Conservation (phyloP, 345 rosid species). For the Brassica nigra region DNA sequence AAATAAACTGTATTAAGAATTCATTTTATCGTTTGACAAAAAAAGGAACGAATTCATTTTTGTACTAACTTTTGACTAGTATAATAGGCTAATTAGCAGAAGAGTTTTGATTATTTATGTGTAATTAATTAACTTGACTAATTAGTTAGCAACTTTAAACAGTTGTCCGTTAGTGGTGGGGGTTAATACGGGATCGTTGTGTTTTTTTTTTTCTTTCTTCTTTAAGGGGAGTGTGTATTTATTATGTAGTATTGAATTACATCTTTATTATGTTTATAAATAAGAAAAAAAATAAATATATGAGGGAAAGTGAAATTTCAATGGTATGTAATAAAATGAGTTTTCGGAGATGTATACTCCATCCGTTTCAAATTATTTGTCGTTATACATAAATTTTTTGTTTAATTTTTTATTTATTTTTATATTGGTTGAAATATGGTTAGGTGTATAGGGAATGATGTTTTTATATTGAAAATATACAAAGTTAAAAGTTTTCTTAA, state of each 20-base stretch:
- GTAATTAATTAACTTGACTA: slow-evolving; percentile 18
- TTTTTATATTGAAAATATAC: no score
- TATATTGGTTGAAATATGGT: no score
- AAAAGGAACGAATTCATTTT: not conserved
- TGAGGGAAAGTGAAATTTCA: not conserved
- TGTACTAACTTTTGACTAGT: slow-evolving; percentile 25
- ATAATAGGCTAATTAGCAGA: slow-evolving; percentile 10
- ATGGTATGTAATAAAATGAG: not conserved
- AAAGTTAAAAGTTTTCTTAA: no score
- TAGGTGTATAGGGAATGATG: no score
- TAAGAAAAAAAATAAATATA: not conserved
- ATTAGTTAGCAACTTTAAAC: slow-evolving; percentile 7
- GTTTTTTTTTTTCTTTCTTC: not conserved
- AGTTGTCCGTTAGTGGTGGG: slow-evolving; percentile 28
- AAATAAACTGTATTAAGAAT: not conserved
- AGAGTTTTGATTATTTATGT: not conserved
- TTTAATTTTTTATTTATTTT: no score
- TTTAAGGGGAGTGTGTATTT: slow-evolving; percentile 8
- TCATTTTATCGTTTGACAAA: not conserved
- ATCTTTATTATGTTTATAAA: not conserved
- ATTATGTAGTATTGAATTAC: not conserved
- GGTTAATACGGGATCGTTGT: slow-evolving; percentile 9
- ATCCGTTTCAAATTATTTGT: no score
- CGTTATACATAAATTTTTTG: no score
- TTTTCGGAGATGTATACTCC: not conserved